phyloP scores from a whole-genome alignment of 2,329 filamentous ascomycete genomes.

The Fusarium chlamydosporum region DNA sequence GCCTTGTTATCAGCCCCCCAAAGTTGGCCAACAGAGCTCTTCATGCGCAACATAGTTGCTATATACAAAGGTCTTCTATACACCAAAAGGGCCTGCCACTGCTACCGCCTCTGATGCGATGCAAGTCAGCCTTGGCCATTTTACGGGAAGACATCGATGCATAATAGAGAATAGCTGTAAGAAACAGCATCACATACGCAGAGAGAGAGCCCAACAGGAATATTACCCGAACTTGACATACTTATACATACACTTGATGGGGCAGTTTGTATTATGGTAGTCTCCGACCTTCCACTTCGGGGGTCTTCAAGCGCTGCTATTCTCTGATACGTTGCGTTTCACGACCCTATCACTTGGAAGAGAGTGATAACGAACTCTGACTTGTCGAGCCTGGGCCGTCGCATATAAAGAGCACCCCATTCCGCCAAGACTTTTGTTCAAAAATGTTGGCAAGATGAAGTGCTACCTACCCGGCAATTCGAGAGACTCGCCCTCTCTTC shows the following conservation, averaged over 20 bases:
- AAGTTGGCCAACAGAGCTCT: background rate
- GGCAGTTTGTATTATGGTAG: conserved; percentile 12
- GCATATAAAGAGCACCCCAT: conserved; percentile 27
- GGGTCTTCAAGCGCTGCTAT: conserved; percentile 8
- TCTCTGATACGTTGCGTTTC: background rate
- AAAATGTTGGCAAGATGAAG: conserved; percentile 25
- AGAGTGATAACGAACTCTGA: conserved; percentile 16
- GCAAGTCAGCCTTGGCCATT: conserved; percentile 7
- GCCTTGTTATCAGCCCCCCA: background rate
- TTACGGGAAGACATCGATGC: conserved; percentile 18
- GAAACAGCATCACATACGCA: background rate
- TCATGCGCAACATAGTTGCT: background rate
- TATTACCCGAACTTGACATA: conserved; percentile 10
- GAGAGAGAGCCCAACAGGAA: conserved; percentile 6
- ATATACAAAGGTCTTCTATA: background rate
- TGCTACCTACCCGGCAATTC: conserved; percentile 12
- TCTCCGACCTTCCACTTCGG: conserved; percentile 29
- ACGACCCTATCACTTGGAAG: conserved; percentile 31
- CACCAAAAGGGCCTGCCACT: background rate
- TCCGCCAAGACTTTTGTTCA: conserved; percentile 34
- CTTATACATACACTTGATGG: conserved; percentile 1
- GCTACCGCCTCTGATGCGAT: background rate
- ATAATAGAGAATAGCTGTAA: background rate
- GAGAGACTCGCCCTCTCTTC: conserved; percentile 16
- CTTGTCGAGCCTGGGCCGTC: conserved; percentile 15